These are phyloP conservation scores for Auriscalpium microsporum DNA, from an alignment of 768 basidiomycete species.

Conservation along the genomic window DNA sequence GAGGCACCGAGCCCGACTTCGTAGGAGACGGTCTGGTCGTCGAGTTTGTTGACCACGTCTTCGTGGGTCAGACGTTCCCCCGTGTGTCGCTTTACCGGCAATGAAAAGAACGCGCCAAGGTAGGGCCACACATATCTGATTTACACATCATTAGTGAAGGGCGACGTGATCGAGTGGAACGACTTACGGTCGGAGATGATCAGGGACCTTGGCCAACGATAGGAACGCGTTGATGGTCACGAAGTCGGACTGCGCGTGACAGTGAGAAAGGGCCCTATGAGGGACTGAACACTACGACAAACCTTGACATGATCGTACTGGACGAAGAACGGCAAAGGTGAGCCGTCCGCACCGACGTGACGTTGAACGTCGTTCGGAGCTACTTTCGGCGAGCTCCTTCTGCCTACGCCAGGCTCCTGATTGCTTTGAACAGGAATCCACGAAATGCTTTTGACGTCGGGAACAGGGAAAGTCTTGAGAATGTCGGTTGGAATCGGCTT, in stretches of 20 bases:
- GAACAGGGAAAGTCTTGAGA: constrained; percentile 81
- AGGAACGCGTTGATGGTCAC: constrained; percentile 73
- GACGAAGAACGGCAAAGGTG: constrained; percentile 74
- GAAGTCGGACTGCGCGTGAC: constrained; percentile 71
- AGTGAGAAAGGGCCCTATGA: not conserved
- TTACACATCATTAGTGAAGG: constrained; percentile 3
- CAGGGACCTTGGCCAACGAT: constrained; percentile 64
- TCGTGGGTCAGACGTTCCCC: constrained; percentile 76
- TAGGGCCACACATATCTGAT: constrained; percentile 71
- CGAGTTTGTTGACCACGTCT: constrained; percentile 83
- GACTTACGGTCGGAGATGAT: constrained; percentile 67
- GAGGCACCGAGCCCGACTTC: constrained; percentile 57
- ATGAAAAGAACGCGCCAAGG: constrained; percentile 76
- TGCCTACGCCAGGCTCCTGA: constrained; percentile 53
- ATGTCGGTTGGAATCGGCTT: constrained; percentile 73
- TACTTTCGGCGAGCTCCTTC: constrained; percentile 23
- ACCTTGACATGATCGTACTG: constrained; percentile 93
- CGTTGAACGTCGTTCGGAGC: constrained; percentile 41
- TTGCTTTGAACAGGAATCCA: constrained; percentile 77
- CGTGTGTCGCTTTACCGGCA: constrained; percentile 64
- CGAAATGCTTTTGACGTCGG: constrained; percentile 80
- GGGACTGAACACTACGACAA: constrained; percentile 8
- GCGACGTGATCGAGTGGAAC: not conserved
- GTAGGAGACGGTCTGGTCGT: constrained; percentile 87
- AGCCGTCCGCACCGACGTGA: constrained; percentile 62